A percentile compares a stretch with the other conserved stretches of the same genome.
Evolutionary conservation across 805 yeast genomes (phyloP).

Genomic region (Candida xiaguanensis): DNA sequence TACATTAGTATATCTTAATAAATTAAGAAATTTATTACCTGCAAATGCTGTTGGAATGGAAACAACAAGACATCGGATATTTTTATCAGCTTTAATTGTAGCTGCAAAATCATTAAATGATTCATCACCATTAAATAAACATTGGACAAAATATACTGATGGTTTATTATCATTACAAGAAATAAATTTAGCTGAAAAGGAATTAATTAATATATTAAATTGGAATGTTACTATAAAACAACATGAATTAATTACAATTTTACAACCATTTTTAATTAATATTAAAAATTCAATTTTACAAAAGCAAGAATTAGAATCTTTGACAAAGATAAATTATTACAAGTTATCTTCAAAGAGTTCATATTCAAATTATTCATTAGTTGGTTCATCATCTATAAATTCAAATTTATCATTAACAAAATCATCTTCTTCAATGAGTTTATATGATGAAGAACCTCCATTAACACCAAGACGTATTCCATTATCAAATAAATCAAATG

Average conservation of each 20-base stretch:
- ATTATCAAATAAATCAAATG: slow-evolving; percentile 10
- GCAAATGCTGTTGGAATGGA: slow-evolving; percentile 87
- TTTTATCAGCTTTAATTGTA: slow-evolving; percentile 80
- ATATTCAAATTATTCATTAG: slow-evolving; percentile 14
- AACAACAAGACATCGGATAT: slow-evolving; percentile 90
- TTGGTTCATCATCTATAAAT: slow-evolving; percentile 13
- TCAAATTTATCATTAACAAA: slow-evolving; percentile 15
- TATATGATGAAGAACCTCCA: slow-evolving; percentile 6
- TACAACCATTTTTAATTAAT: slow-evolving; percentile 72
- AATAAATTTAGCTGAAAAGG: slow-evolving; percentile 89
- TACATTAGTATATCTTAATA: slow-evolving; percentile 75
- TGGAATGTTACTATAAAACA: slow-evolving; percentile 79
- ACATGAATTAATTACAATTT: slow-evolving; percentile 63
- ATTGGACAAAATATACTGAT: slow-evolving; percentile 91
- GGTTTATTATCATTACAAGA: slow-evolving; percentile 76
- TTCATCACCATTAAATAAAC: slow-evolving; percentile 91
- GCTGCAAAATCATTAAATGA: slow-evolving; percentile 94
- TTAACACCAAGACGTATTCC: slow-evolving; percentile 11
- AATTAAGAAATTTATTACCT: slow-evolving; percentile 75
- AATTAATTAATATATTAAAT: slow-evolving; percentile 72
- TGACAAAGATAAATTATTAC: slow-evolving; percentile 28
- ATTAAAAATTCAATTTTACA: slow-evolving; percentile 53
- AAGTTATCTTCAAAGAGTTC: slow-evolving; percentile 19
- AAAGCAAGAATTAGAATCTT: slow-evolving; percentile 22
- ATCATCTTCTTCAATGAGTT: slow-evolving; percentile 9